These are phyloP conservation scores for Cercis canadensis DNA, from an alignment of 306 rosid species.

Conservation along the genomic window DNA sequence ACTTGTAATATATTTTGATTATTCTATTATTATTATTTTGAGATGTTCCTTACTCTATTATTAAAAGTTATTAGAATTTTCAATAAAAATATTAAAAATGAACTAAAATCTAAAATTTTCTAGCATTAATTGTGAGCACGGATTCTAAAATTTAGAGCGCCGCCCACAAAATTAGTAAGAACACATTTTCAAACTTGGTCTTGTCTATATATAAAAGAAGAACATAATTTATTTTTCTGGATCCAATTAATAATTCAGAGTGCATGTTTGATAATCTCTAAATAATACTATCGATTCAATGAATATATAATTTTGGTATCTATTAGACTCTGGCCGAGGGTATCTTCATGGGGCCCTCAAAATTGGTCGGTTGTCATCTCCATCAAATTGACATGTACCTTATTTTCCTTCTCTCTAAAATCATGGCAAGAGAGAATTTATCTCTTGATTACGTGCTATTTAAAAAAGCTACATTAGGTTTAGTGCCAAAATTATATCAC, in stretches of 20 bases:
- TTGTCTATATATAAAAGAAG: too few species aligned
- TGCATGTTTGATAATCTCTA: conserved; percentile 5
- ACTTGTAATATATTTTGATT: too few species aligned
- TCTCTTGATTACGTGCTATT: conserved; percentile 9
- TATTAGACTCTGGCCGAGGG: conserved; percentile 29
- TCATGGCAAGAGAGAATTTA: conserved; percentile 55
- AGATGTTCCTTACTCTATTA: too few species aligned
- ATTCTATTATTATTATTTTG: too few species aligned
- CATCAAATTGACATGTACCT: conserved; percentile 53
- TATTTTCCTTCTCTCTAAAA: conserved; percentile 45
- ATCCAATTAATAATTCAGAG: background rate
- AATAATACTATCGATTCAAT: conserved; percentile 35
- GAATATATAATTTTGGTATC: conserved; percentile 33
- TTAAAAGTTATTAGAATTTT: too few species aligned
- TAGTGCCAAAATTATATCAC: conserved; percentile 43
- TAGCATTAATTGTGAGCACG: too few species aligned
- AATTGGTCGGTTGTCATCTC: conserved; percentile 62
- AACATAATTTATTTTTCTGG: too few species aligned
- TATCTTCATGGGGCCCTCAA: conserved; percentile 42
- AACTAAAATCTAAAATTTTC: too few species aligned
- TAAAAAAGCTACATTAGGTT: conserved; percentile 37
- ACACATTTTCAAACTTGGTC: too few species aligned
- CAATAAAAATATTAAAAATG: too few species aligned
- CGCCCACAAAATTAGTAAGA: background rate
- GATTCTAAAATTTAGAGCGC: background rate